Base-by-base conservation (phyloP, 495 filamentous ascomycete species). In the Talaromyces borbonicus region DNA sequence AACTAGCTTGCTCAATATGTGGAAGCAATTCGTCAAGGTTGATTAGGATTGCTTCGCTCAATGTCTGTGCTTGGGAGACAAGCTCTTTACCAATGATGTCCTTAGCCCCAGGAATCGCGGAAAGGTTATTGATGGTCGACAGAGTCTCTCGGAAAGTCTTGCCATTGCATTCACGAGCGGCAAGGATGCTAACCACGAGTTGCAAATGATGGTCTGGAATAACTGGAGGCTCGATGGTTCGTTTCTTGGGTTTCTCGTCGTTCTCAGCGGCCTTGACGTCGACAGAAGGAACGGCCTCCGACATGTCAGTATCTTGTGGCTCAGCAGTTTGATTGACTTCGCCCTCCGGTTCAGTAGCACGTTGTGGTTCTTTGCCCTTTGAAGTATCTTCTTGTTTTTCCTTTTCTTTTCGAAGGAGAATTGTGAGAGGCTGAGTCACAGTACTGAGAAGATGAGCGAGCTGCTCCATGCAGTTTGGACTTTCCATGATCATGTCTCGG, bases 101-200 rank as follows among this genome's bases (percentile, higher is more conserved):
- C 55, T 90, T 88, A 12, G 93, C 90, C 20, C 83, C 87, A 18
- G 90, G 88, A 48, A 99, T 87, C 36, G 83, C 80, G 27, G 92
- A 95, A 25, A 99, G 79, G 56, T 97, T 95, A 66, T 94, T 95
- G 71, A 99, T 97, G 7, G 92, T 90, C 14, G 93, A 90, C 36
- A 97, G 75, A 0, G 93, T 96, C 56, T 97, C 90, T 54, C 87
- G 82, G 74, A 97, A 97, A 2, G 90, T 96, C 68, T 94, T 95
- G 39, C 85, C 88, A 54, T 84, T 92, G 66, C 92, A 99, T 60
- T 99, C 92, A 23, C 88, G 84, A 43, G 92, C 90, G 9, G 90
- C 85, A 50, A 99, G 81, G 49, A 99, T 94, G 54, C 93, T 92
- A 55, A 96, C 86, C 8, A 99, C 88, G 31, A 97, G 71, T 56